phyloP scores from a whole-genome alignment of 257 asterid species.

The Lycium ferocissimum region DNA sequence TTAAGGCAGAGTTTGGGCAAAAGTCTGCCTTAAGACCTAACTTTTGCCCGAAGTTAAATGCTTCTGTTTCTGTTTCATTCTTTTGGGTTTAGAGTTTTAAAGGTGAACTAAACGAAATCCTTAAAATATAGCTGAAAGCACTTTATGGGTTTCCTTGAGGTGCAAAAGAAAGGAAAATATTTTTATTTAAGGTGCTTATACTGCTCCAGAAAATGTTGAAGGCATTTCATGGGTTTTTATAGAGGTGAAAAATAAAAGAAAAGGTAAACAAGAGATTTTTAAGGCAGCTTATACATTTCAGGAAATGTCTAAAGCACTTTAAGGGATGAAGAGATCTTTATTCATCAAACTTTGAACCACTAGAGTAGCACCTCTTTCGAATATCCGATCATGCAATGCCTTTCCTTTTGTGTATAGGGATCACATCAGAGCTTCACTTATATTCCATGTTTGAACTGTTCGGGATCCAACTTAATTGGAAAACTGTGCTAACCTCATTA shows the following conservation, averaged over 20 bases:
- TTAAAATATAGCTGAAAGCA: background rate
- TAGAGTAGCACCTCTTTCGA: too few relatives aligned
- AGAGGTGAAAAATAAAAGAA: background rate
- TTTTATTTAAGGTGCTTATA: background rate
- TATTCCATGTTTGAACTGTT: too few relatives aligned
- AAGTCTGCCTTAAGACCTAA: too few relatives aligned
- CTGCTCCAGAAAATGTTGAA: background rate
- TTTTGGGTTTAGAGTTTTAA: background rate
- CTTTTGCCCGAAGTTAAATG: background rate
- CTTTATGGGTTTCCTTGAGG: background rate
- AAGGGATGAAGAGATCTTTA: background rate
- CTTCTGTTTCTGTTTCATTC: background rate
- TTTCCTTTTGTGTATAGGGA: too few relatives aligned
- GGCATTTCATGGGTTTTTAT: conserved; percentile 5
- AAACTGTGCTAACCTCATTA: too few relatives aligned
- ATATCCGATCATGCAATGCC: too few relatives aligned
- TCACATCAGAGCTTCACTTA: too few relatives aligned
- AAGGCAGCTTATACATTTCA: conserved; percentile 16
- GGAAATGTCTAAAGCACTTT: background rate
- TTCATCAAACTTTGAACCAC: too few relatives aligned
- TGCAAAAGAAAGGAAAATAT: background rate
- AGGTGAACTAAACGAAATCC: background rate
- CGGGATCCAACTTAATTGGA: too few relatives aligned
- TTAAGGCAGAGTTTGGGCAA: too few relatives aligned
- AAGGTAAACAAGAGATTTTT: background rate